Base-by-base conservation (phyloP, 2,329 filamentous ascomycete genomes). In the Alternaria angustiovoidea region DNA sequence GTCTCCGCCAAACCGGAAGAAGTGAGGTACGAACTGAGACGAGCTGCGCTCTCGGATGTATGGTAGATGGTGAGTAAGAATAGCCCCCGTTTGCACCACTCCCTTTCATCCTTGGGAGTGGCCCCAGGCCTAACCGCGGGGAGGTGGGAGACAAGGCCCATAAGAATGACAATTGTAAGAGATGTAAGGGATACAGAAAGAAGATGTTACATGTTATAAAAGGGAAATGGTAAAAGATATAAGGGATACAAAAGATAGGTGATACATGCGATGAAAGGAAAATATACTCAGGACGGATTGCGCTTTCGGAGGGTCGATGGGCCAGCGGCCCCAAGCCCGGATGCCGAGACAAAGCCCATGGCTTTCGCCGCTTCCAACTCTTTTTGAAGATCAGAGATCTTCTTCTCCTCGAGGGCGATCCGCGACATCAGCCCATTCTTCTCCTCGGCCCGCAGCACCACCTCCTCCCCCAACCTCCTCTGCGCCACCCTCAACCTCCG, bases 71-170 rank as follows among this genome's bases (percentile, higher is more conserved):
- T 14, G 51, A 43, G n/a, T 24, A 43, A 53, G 14, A 53, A 53
- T 38, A 43, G n/a, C 39, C 38, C 26, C 38, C 38, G 38, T 53
- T 32, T 30, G 51, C 38, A 43, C 51, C 51, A 43, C 51, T 53
- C 38, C 38, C 51, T 53, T 30, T 43, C 38, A 14, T 43, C 26
- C 32, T 22, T n/a, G 9, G 38, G 51, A 43, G 38, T 53, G 51
- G 51, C 51, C 51, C 38, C 51, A 43, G 38, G 51, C 51, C 38
- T 53, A 43, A 53, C 51, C 51, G 6, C 51, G 51, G 51, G 51
- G 38, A 53, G 51, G 26, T 30, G 51, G 51, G 18, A 18, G 18
- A 26, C 26, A 53, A 53, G 38, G 26, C 51, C 51, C 38, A 24
- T 43, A 43, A 43, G 9, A 53, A 38, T n/a, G 32, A 49, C 20